Conservation (phyloP, 2,329 filamentous ascomycete species). For the Cladophialophora carrionii region DNA sequence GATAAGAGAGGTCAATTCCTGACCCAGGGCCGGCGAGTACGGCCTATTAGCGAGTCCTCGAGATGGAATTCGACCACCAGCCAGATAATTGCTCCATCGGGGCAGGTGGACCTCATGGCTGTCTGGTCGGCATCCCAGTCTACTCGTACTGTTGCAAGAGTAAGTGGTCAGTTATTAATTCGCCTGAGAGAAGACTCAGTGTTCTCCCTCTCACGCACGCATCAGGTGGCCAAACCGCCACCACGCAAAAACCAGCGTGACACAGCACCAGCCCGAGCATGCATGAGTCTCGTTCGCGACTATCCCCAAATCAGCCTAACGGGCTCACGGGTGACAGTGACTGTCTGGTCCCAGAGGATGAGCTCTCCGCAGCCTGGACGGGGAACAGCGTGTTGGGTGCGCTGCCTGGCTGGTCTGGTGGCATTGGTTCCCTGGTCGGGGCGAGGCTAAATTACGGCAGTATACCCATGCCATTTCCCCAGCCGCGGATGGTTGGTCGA, state of each 20-base stretch:
- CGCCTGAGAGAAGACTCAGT: not conserved
- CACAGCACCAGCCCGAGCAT: constrained; percentile 2
- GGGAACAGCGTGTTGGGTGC: not conserved
- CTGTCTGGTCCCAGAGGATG: not conserved
- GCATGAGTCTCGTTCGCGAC: not conserved
- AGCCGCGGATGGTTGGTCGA: constrained; percentile 13
- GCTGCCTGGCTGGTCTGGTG: too few species aligned
- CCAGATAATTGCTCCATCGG: constrained; percentile 13
- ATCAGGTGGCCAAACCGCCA: not conserved
- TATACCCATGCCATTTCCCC: constrained; percentile 9
- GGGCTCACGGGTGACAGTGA: not conserved
- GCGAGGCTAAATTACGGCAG: constrained; percentile 22
- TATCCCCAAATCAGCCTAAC: not conserved
- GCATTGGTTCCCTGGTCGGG: not conserved
- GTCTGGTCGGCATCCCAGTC: not conserved
- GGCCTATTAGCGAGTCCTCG: constrained; percentile 13
- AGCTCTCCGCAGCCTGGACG: not conserved
- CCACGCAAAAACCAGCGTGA: not conserved
- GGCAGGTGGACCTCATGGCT: constrained; percentile 15
- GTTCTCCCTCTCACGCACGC: not conserved
- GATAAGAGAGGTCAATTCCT: constrained; percentile 1
- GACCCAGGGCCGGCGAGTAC: not conserved
- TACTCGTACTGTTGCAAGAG: constrained; percentile 5
- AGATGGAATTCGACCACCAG: constrained; percentile 3
- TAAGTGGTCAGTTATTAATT: constrained; percentile 7